These are phyloP conservation scores for Tolypocladium tundrense DNA, from an alignment of 2,329 filamentous ascomycete genomes.

Conservation along the genomic window DNA sequence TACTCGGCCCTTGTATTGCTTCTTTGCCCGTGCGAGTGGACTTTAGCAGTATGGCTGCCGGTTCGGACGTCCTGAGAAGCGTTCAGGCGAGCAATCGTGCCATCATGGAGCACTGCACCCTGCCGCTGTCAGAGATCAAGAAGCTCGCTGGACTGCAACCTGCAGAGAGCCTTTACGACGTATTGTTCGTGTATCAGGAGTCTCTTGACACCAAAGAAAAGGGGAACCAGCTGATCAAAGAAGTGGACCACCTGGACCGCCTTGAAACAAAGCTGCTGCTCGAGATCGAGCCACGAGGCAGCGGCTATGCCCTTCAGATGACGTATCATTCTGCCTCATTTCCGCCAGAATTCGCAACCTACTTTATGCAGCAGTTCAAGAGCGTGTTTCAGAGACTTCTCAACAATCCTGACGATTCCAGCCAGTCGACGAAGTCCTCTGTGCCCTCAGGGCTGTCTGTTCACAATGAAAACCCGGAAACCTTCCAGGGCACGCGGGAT, in stretches of 20 bases:
- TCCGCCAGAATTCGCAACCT: constrained; percentile 39
- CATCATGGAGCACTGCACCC: constrained; percentile 50
- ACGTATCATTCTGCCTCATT: constrained; percentile 41
- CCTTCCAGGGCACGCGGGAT: constrained; percentile 26
- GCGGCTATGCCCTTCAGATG: constrained; percentile 30
- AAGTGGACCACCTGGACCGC: constrained; percentile 55
- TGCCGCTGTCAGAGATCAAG: constrained; percentile 62
- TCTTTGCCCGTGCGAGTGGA: constrained; percentile 64
- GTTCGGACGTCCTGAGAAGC: constrained; percentile 50
- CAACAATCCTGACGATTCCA: constrained; percentile 9
- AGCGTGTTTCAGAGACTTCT: constrained; percentile 28
- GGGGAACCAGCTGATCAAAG: constrained; percentile 27
- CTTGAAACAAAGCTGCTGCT: constrained; percentile 68
- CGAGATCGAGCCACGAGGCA: constrained; percentile 57
- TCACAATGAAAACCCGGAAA: constrained; percentile 30
- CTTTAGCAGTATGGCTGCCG: constrained; percentile 36
- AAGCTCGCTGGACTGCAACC: constrained; percentile 44
- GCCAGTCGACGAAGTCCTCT: constrained; percentile 6
- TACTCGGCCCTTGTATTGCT: constrained; percentile 71
- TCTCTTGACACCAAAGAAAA: constrained; percentile 35
- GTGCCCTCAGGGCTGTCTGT: constrained; percentile 32
- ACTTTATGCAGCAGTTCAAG: constrained; percentile 53
- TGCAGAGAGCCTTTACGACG: constrained; percentile 57
- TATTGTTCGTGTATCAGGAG: constrained; percentile 78
- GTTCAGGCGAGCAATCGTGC: constrained; percentile 57